Evolutionary conservation across 2,329 filamentous ascomycete species (phyloP), one percentile per base, ranked within the genome.

Genomic region (Aschersonia sp.): DNA sequence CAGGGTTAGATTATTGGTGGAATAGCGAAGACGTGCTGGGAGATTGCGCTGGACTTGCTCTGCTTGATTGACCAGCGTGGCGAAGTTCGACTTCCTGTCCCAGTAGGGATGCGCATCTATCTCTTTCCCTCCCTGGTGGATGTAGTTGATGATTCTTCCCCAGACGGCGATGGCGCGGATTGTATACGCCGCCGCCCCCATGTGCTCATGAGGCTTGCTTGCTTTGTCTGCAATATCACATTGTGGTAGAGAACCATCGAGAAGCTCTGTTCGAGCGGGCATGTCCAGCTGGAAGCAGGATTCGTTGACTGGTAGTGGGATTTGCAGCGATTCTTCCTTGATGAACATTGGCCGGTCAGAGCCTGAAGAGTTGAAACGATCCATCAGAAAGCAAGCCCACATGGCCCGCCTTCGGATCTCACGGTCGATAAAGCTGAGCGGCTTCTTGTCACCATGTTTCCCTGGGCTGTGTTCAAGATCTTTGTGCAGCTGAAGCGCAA

Each of bases 311-410:
- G 92, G 92, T 30, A 98, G 68, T 53, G 92, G 90, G 12, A 95
- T 87, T 54, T 87, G 83, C 51, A 97, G 76, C 48, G 86, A 87
- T 54, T 92, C 86, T 62, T 95, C 88, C 54, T 86, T 83, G 47
- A 95, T 83, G 55, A 95, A 95, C 47, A 87, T 86, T 22, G 92
- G 92, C 39, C 90, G 77, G 57, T 95, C 89, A 2, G 87, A 94
- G 2, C 92, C 90, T 1, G 89, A 95, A 0, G 90, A 95, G 64
- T 94, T 95, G 70, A 95, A 95, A 0, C 90, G 81, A 61, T 98
- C 92, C 89, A 97, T 95, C 48, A 95, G 65, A 58, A 95, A 95
- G 60, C 90, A 97, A 10, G 89, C 86, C 92, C 92, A 98, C 90
- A 98, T 97, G 2, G 88, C 92, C 48, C 92, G 78, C 54, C 92